Conservation (phyloP, 2,329 filamentous ascomycete genomes). For the Colletotrichum liriopes region DNA sequence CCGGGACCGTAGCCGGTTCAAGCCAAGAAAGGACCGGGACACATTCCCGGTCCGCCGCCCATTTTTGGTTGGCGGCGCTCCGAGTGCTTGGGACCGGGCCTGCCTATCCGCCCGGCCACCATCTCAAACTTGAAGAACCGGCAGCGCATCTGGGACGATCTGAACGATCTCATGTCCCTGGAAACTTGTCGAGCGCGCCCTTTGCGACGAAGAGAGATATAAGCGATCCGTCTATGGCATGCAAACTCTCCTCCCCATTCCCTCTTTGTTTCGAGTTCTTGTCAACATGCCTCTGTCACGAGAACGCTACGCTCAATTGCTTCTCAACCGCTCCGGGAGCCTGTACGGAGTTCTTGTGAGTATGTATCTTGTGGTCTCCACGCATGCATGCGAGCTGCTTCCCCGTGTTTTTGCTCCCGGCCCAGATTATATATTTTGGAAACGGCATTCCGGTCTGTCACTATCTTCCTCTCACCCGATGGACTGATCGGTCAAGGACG, state of each 20-base stretch:
- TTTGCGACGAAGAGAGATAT: background rate
- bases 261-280: background rate
- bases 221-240: background rate
- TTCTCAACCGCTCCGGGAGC: background rate
- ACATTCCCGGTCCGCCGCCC: conserved; percentile 29
- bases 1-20: conserved; percentile 37
- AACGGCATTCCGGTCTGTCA: conserved; percentile 34
- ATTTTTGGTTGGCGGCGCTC: background rate
- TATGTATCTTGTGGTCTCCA: background rate
- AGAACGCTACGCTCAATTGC: background rate
- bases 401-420: conserved; percentile 20
- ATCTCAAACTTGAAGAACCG: background rate
- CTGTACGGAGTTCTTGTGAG: conserved; percentile 7
- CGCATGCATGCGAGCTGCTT: conserved; percentile 8
- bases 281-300: background rate
- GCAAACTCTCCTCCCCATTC: background rate
- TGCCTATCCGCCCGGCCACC: background rate
- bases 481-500: conserved; percentile 5
- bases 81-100: conserved; percentile 23
- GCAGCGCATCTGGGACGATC: background rate
- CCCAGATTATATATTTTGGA: conserved; percentile 9
- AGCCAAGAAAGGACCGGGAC: conserved; percentile 24
- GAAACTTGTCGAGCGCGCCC: background rate
- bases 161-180: background rate
- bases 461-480: conserved; percentile 28